These are phyloP conservation scores for Auxenochlorella protothecoides DNA, from an alignment of 139 green algal genomes.

Conservation along the genomic window DNA sequence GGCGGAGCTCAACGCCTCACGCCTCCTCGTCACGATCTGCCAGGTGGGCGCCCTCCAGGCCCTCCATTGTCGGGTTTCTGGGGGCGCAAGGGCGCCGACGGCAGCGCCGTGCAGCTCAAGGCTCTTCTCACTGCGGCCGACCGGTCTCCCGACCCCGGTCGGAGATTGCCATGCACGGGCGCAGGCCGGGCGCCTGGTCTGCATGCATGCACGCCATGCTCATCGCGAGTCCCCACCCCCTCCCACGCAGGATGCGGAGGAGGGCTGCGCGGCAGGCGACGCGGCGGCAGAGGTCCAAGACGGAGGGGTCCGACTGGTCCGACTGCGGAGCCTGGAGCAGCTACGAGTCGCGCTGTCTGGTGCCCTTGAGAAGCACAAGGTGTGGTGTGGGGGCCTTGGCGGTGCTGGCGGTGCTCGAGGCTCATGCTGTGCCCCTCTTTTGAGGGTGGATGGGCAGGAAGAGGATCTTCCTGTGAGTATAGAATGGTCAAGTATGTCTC, in stretches of 20 bases:
- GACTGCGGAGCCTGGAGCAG: neutral
- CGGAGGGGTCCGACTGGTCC: slow-evolving; percentile 1
- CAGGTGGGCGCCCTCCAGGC: neutral
- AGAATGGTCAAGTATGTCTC: neutral
- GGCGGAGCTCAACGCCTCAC: neutral
- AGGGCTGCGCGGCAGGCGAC: slow-evolving; percentile 1
- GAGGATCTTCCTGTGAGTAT: neutral
- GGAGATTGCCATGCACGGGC: too few species aligned
- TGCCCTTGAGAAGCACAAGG: neutral
- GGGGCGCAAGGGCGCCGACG: too few species aligned
- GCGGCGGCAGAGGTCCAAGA: neutral
- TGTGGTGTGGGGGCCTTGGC: neutral
- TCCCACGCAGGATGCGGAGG: neutral
- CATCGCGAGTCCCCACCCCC: too few species aligned
- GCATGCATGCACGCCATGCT: too few species aligned
- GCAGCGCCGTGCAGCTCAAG: too few species aligned
- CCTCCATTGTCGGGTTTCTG: too few species aligned
- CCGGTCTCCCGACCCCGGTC: too few species aligned
- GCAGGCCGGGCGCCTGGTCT: too few species aligned
- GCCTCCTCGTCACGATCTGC: neutral
- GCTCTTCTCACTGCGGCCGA: too few species aligned
- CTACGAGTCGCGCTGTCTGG: neutral
- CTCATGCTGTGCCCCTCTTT: neutral
- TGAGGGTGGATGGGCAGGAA: neutral
- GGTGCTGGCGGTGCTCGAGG: neutral